Conservation (phyloP, 1,139 yeast genomes). For the Taiozyma onychis region DNA sequence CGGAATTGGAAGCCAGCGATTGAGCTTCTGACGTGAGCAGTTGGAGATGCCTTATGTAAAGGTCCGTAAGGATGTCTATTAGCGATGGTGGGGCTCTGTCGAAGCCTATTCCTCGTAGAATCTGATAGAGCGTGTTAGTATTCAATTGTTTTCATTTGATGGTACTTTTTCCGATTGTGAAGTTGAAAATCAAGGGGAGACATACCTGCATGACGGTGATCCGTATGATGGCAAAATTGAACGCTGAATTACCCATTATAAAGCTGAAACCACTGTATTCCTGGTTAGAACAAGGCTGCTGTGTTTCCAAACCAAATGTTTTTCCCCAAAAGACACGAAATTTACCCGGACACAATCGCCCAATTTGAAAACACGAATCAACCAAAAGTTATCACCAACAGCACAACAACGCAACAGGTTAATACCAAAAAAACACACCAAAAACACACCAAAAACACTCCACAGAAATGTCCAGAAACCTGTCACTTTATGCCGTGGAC, state of each 20-base stretch:
- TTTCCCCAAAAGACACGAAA: neutral
- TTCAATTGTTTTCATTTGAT: neutral
- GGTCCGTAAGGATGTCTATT: constrained; percentile 57
- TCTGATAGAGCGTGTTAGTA: constrained; percentile 21
- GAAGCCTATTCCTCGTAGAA: constrained; percentile 65
- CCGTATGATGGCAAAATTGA: constrained; percentile 55
- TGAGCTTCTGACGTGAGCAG: constrained; percentile 40
- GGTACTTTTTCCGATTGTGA: neutral
- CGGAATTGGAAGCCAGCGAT: constrained; percentile 34
- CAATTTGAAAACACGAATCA: neutral
- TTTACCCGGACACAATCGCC: neutral
- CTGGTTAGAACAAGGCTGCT: neutral
- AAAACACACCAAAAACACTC: neutral
- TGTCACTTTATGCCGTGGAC: constrained; percentile 72
- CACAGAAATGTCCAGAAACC: constrained; percentile 40
- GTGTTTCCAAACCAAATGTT: neutral
- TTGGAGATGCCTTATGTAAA: constrained; percentile 50
- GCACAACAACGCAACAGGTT: neutral
- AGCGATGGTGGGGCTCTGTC: constrained; percentile 62
- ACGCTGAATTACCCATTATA: constrained; percentile 29
- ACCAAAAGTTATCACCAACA: no score
- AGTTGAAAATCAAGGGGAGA: constrained; percentile 1
- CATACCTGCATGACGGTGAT: constrained; percentile 52
- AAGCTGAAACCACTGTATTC: neutral
- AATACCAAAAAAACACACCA: neutral